Evolutionary conservation across 495 filamentous ascomycete genomes (phyloP), one percentile per base, ranked within the genome.

Genomic region (Parathielavia appendiculata): DNA sequence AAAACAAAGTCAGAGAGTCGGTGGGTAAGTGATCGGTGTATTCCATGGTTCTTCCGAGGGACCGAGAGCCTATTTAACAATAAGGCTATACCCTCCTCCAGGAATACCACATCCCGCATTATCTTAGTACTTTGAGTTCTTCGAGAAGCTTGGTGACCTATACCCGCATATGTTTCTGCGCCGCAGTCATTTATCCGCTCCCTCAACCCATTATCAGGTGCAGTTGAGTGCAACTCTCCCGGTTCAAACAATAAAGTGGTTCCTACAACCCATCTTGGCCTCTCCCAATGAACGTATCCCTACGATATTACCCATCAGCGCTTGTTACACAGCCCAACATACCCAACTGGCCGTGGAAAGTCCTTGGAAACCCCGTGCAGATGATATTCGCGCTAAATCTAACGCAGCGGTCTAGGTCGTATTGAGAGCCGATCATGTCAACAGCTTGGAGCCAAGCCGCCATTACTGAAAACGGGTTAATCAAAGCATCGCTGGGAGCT

Each of bases 141-240:
- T 40, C 38, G 10, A 40, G 38, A 16, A 40, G 9, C 11, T 34
- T 19, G 26, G 30, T 4, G 30, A n/a, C 8, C 13, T 34, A 16
- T n/a, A n/a, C 19, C 30, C 12, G 32, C 20, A 48, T 20, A 50
- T n/a, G n/a, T n/a, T 20, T 36, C 30, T 36, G 47, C 32, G 47
- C 30, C 47, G n/a, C n/a, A 19, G 47, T 36, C 47, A 20, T 50
- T 50, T 50, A 50, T 9, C 30, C 47, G 36, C 16, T 36, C n/a
- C 10, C 20, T 50, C 47, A n/a, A 36, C 4, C 46, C 46, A 16
- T 16, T 34, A 16, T 34, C 26, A 49, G 16, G 7, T 4, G 47
- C 23, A 2, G 30, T 13, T 17, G 5, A 50, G 7, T 35, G 16
- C 32, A 36, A 20, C 47, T 23, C 23, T 26, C 20, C 41, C 17